A percentile compares a stretch with the other conserved stretches of the same genome.
phyloP scores from a whole-genome alignment of 257 asterid genomes.

The Misopates orontium region DNA sequence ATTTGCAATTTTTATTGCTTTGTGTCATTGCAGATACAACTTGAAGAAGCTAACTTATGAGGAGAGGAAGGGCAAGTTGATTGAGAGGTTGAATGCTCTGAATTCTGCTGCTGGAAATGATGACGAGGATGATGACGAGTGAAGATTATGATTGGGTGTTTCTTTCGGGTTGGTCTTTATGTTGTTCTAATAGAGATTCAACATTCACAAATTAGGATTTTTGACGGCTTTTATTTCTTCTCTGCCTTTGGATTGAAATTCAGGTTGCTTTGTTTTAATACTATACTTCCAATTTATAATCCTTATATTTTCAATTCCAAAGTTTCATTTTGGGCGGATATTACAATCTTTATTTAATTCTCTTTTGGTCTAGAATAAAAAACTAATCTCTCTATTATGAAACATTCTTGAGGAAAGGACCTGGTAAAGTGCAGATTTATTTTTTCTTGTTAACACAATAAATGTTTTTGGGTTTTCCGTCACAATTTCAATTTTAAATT shows the following conservation, averaged over 20 bases:
- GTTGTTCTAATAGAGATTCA: slow-evolving; percentile 5
- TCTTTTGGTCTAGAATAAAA: too few species aligned
- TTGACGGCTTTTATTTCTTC: not conserved
- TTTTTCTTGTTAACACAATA: too few species aligned
- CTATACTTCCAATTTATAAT: not conserved
- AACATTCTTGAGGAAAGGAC: too few species aligned
- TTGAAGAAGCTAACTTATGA: slow-evolving; percentile 57
- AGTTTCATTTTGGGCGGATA: too few species aligned
- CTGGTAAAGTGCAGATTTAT: too few species aligned
- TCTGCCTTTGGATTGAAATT: not conserved
- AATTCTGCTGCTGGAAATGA: slow-evolving; percentile 44
- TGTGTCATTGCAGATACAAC: slow-evolving; percentile 39
- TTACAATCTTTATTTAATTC: too few species aligned
- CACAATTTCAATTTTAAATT: too few species aligned
- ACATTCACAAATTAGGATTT: not conserved
- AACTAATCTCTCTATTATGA: too few species aligned
- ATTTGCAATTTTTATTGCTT: not conserved
- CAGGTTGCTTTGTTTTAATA: not conserved
- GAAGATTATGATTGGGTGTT: slow-evolving; percentile 3
- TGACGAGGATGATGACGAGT: slow-evolving; percentile 50
- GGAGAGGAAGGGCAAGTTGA: slow-evolving; percentile 51
- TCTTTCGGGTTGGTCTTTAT: not conserved
- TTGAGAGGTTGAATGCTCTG: slow-evolving; percentile 53
- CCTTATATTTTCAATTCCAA: too few species aligned
- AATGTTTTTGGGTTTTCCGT: too few species aligned